Evolutionary conservation across 2,329 filamentous ascomycete species (phyloP), one percentile per base, ranked within the genome.

Genomic region (Fusarium sp.): DNA sequence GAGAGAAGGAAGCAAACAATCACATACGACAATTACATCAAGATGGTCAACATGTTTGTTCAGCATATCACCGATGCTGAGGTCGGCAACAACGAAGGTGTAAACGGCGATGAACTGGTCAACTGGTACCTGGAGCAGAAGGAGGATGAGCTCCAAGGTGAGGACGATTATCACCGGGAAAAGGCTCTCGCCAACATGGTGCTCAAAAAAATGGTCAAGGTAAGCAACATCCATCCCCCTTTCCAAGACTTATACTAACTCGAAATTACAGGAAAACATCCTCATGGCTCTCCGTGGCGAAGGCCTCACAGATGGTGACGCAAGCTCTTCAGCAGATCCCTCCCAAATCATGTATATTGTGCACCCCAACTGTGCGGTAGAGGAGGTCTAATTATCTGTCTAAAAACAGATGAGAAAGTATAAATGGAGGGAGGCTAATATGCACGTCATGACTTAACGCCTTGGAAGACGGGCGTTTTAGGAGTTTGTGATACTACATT

Each of bases 141-240:
- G 78, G 96, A 99, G 82, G 89, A 91, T 24, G 93, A 97, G 79
- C 85, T 99, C 67, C 88, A 93, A 41, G 92, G 86, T 47, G 92
- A 97, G 82, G 94, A 97, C 63, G 94, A 95, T 76, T 88, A 97
- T 79, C 89, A 95, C 80, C 86, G 85, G 22, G 95, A 98, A 84
- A 89, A 90, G 80, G 86, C 86, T 7, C 84, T 98, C 63, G 92
- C 92, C 20, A 89, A 86, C 80, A 96, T 98, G 89, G 96, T 99
- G 60, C 84, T 99, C 76, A 97, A 94, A 88, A 92, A 94, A 83
- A 97, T 98, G 92, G 93, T 98, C 80, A 98, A 96, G 92, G 95
- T 96, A 86, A 79, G 90, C 84, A 72, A 55, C 45, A 30, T 45
- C 32, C 7, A 20, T 14, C 9, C 32, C 6, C 24, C 18, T 20